Evolutionary conservation across 116 monocot genomes (phyloP), one percentile per base, ranked within the genome.

Genomic region (Trichopus zeylanicus): DNA sequence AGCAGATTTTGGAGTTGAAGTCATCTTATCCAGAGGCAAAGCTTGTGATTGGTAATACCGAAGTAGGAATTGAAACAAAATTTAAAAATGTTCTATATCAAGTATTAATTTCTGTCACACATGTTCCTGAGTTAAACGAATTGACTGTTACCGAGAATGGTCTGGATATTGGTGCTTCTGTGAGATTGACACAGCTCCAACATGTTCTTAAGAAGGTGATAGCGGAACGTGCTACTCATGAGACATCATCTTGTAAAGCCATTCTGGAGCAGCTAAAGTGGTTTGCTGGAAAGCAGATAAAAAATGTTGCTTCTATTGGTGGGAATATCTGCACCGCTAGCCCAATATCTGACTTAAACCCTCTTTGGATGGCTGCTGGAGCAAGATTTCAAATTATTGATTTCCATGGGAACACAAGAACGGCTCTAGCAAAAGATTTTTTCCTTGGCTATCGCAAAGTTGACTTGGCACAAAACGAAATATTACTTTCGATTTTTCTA

Each of bases 271-370:
- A 98, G 64, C 59, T 98, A 47, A 98, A 74, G 68, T 98, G 91
- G 91, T 98, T 98, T 80, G 97, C 97, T 53, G 97, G 97, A 29
- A 88, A 76, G 59, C 97, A 98, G 71, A 91, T 98, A 64, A 81
- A 75, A 67, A 98, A 98, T 85, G 91, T 77, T 60, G 91, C 97
- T 68, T 98, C 91, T 71, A 71, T 98, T 67, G 97, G 91, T 59
- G 97, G 97, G 69, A 98, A 98, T 64, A 91, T 98, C 30, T 98
- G 97, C 46, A 98, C 91, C 54, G 97, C 97, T 63, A 98, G 97
- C 71, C 97, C 97, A 57, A 98, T 98, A 77, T 98, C 97, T 51
- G 97, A 98, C 60, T 80, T 98, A 56, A 98, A 98, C 73, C 97
- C 97, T 34, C 79, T 98, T 38, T 98, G 97, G 97, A 98, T 98